These are phyloP conservation scores for Cladophialophora chaetospira DNA, from an alignment of 2,329 filamentous ascomycete species.

Conservation along the genomic window DNA sequence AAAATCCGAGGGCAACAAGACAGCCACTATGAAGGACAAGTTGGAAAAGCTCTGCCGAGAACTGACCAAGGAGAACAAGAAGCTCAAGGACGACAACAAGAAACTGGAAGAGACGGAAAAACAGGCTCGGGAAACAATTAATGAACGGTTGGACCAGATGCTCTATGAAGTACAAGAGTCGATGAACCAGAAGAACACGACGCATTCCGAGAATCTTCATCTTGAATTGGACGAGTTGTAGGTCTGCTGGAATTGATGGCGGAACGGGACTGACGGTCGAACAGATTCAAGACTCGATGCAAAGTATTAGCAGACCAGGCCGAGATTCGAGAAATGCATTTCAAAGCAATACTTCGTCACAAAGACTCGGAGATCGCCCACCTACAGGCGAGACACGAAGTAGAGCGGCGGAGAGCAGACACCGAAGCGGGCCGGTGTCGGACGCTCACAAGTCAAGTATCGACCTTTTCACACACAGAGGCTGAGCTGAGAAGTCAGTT, in stretches of 20 bases:
- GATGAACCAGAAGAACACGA: constrained; percentile 81
- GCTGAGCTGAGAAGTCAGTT: constrained; percentile 90
- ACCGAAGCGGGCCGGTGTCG: constrained; percentile 76
- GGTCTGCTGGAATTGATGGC: constrained; percentile 38
- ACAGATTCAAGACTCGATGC: constrained; percentile 72
- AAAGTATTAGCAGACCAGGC: constrained; percentile 97
- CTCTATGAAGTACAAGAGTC: constrained; percentile 84
- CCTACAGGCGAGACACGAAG: constrained; percentile 83
- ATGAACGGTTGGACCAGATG: constrained; percentile 78
- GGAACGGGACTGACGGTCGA: constrained; percentile 20
- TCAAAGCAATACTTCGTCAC: constrained; percentile 84
- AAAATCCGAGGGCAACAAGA: constrained; percentile 85
- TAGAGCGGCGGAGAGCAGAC: constrained; percentile 86
- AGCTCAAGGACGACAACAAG: constrained; percentile 97
- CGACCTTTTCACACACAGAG: constrained; percentile 94
- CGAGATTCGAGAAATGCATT: constrained; percentile 91
- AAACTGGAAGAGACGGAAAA: constrained; percentile 84
- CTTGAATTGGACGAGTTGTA: constrained; percentile 89
- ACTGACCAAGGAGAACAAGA: constrained; percentile 95
- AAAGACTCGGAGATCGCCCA: constrained; percentile 96
- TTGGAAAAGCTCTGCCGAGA: constrained; percentile 94
- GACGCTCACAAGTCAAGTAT: constrained; percentile 85
- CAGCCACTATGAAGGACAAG: constrained; percentile 89
- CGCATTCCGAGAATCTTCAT: constrained; percentile 77
- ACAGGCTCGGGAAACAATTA: constrained; percentile 77